Base-by-base conservation (phyloP, 371 early-diverging fungal species). In the Apophysomyces ossiformis region DNA sequence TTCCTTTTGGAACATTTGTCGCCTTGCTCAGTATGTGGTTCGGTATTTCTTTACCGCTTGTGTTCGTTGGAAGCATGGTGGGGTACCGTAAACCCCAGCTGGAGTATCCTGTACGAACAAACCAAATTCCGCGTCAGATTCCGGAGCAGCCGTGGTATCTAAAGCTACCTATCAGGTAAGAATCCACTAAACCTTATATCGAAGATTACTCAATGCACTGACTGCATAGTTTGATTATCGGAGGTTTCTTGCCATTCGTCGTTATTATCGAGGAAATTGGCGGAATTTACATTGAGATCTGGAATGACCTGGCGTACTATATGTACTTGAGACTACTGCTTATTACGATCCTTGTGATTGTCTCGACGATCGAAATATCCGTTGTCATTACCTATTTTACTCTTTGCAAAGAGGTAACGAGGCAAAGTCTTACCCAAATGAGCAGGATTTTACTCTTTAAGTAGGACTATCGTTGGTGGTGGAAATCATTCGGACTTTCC, bases 61-160 rank as follows among this genome's bases (percentile, higher is more conserved):
- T 87, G 44, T 66, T 91, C 21, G 67, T 89, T 7, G 95, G 95
- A 11, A 89, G 91, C 2, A 92, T 88, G 78, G 82, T 91, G 72
- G 95, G 95, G 4, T 90, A 89, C 74, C 84, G 85, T 41, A 81
- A 85, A 38, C 81, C 78, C 8, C 69, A 71, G n/a, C 86, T 92
- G 61, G 89, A 91, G 63, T 85, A 90, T 65, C 95, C 96, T 1
- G 93, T 93, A 37, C 87, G 89, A 9, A 93, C 95, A 9, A 95
- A 95, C 80, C 95, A 95, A 81, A 96, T 95, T 63, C 96, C 96
- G n/a, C 87, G 96, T 21, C 96, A 95, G 77, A 91, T 96, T 61
- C 96, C 96, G 5, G 91, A 92, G 37, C 91, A 93, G 78, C 85
- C 90, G 13, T 84, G 86, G 67, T 94, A 93, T 71, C 81, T 96